Conservation (phyloP, 2,329 filamentous ascomycete genomes). For the Penicillium sp. region DNA sequence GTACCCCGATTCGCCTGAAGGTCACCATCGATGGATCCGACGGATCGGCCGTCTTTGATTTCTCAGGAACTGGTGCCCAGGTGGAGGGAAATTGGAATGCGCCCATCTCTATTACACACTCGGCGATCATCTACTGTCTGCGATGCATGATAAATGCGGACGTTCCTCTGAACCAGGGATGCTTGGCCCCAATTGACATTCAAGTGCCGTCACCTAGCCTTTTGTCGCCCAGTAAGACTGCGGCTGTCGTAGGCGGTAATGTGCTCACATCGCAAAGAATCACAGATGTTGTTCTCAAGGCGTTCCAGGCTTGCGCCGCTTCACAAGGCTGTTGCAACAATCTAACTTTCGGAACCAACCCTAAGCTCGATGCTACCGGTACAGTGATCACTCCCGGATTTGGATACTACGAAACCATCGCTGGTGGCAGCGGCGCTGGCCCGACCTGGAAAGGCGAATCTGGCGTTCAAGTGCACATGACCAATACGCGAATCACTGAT, state of each 20-base stretch:
- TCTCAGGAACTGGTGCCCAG: constrained; percentile 74
- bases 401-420: constrained; percentile 86
- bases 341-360: constrained; percentile 74
- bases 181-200: constrained; percentile 73
- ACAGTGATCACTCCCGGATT: constrained; percentile 65
- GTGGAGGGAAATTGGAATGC: constrained; percentile 80
- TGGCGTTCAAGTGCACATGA: constrained; percentile 83
- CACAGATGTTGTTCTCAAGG: constrained; percentile 78
- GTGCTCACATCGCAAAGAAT: constrained; percentile 77
- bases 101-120: constrained; percentile 77
- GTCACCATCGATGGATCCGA: constrained; percentile 72
- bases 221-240: constrained; percentile 71
- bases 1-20: constrained; percentile 71
- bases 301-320: constrained; percentile 76
- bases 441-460: constrained; percentile 72
- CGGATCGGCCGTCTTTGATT: constrained; percentile 76
- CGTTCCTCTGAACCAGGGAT: constrained; percentile 85
- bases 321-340: constrained; percentile 82
- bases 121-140: constrained; percentile 82
- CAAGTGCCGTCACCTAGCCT: constrained; percentile 68
- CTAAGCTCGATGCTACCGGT: constrained; percentile 61
- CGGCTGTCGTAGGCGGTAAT: constrained; percentile 81
- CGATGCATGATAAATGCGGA: constrained; percentile 77
- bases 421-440: constrained; percentile 75
- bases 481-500: constrained; percentile 83